Evolutionary conservation across 306 rosid species (phyloP).

Genomic region (Quillaja saponaria): DNA sequence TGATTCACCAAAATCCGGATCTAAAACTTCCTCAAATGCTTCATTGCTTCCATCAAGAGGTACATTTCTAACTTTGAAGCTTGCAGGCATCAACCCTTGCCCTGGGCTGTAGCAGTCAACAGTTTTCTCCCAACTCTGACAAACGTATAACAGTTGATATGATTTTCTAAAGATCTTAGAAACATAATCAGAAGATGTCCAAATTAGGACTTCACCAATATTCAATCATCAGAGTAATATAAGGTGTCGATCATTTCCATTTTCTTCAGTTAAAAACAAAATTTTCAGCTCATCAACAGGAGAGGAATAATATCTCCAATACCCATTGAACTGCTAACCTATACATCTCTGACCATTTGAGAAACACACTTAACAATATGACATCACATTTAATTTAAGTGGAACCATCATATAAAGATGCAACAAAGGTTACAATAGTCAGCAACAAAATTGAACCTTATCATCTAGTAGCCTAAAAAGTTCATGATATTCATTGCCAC

Average conservation of each 20-base stretch:
- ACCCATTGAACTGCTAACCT: conserved; percentile 8
- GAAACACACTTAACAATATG: too few relatives aligned
- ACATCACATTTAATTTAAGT: too few relatives aligned
- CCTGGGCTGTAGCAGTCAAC: conserved; percentile 92
- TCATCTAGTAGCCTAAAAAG: too few relatives aligned
- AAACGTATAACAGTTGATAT: conserved; percentile 22
- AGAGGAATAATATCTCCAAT: conserved; percentile 16
- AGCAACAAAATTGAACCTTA: too few relatives aligned
- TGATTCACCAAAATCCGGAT: conserved; percentile 96
- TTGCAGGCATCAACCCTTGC: conserved; percentile 94
- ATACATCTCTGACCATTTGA: too few relatives aligned
- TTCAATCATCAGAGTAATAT: conserved; percentile 7
- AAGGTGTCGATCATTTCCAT: too few relatives aligned
- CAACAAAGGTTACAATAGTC: too few relatives aligned
- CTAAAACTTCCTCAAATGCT: conserved; percentile 77
- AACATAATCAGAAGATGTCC: too few relatives aligned
- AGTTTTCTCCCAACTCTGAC: conserved; percentile 90
- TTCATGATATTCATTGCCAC: too few relatives aligned
- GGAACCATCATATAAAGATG: too few relatives aligned
- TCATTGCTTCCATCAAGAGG: conserved; percentile 74
- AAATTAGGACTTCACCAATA: conserved; percentile 10
- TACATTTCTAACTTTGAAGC: conserved; percentile 71
- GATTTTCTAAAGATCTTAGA: too few relatives aligned
- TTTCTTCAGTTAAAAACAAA: too few relatives aligned
- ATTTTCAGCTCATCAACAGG: conserved; percentile 4